Base-by-base conservation (phyloP, 1,284 basidiomycete species). In the Athelia sp. region DNA sequence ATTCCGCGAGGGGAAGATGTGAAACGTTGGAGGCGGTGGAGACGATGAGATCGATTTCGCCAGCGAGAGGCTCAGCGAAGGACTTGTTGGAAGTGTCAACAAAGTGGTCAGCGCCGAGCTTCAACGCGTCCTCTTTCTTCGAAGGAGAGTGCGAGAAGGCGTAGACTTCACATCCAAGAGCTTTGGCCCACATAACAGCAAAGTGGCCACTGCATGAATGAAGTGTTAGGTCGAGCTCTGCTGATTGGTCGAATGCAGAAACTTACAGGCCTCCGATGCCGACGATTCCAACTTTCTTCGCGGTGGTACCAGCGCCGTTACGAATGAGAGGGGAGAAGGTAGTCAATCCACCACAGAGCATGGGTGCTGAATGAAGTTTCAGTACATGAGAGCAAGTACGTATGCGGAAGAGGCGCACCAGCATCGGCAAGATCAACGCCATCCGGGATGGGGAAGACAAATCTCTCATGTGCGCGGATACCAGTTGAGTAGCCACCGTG, bases 381-480 rank as follows among this genome's bases (percentile, higher is more conserved):
- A 44, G 17, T n/a, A n/a, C 19, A 9, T n/a, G n/a, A 40, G 15
- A n/a, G 6, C 15, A 9, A 21, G 19, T 21, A 40, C 9, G 15
- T 9, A 8, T n/a, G 15, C n/a, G 6, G n/a, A 11, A 34, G 11
- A 34, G 19, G 19, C 36, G 36, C n/a, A 40, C 36, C 36, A 9
- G 60, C 61, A 4, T 62, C 43, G 50, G 76, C 75, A 2, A 76
- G 73, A 34, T 73, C 65, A 49, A 89, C 64, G 10, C 59, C 71
- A 3, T 85, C 77, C 0, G 87, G 86, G 47, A 90, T 78, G 14
- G 77, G 74, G 67, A 88, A 87, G 40, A 85, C 83, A 60, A 84
- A 89, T 53, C 74, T 76, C 58, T 86, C 73, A 56, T 86, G 78
- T 0, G 79, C 82, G 45, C 84, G 78, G 54, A 86, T 78, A 54